A percentile compares a stretch with the other conserved stretches of the same genome.
Evolutionary conservation across 2,329 filamentous ascomycete genomes (phyloP).

Genomic region (Fusarium dimerum): DNA sequence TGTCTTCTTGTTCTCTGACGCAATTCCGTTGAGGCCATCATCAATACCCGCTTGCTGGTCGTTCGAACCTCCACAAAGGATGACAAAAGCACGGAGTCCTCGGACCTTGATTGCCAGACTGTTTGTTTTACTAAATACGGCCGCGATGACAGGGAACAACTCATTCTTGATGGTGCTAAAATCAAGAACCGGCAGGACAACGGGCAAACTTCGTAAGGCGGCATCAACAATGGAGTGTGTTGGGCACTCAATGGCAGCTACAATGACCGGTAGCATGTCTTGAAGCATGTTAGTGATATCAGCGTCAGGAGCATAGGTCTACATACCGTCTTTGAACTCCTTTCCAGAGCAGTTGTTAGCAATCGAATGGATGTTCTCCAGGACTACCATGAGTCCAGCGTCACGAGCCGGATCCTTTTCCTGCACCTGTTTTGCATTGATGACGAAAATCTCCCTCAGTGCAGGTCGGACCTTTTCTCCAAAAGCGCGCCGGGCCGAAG

Average conservation of each 20-base stretch:
- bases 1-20: conserved; percentile 59
- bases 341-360: conserved; percentile 83
- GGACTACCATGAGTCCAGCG: conserved; percentile 84
- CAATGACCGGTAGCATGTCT: conserved; percentile 87
- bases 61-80: conserved; percentile 78
- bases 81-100: conserved; percentile 84
- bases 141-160: conserved; percentile 87
- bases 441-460: conserved; percentile 79
- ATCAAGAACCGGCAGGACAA: conserved; percentile 84
- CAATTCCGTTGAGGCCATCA: conserved; percentile 77
- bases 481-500: conserved; percentile 76
- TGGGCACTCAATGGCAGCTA: conserved; percentile 81
- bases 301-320: conserved; percentile 5
- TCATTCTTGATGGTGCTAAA: conserved; percentile 98
- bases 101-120: conserved; percentile 94
- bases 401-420: conserved; percentile 85
- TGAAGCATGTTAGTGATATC: conserved; percentile 4
- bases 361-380: conserved; percentile 78
- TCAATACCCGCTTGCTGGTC: conserved; percentile 46
- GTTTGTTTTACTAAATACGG: conserved; percentile 89
- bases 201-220: conserved; percentile 74
- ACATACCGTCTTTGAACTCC: conserved; percentile 88
- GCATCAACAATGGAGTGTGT: conserved; percentile 90
- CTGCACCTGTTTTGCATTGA: conserved; percentile 54
- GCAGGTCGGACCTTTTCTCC: conserved; percentile 83